phyloP scores from a whole-genome alignment of 202 grass and related monocot species.

The Digitaria exilis region DNA sequence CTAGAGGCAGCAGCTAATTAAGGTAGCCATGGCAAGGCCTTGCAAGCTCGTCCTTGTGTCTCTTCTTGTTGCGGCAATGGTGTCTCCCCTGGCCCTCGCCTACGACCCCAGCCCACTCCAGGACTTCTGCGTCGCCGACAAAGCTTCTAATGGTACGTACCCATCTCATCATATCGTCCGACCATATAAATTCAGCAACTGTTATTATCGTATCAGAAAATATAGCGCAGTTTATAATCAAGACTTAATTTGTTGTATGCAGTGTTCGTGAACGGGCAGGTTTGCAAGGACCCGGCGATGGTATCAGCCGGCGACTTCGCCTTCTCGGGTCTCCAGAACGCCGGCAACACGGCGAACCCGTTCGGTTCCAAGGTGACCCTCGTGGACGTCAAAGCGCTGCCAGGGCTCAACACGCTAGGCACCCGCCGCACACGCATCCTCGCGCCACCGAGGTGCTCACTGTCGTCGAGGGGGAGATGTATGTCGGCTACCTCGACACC shows the following conservation, averaged over 20 bases:
- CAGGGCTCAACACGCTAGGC: too few relatives aligned
- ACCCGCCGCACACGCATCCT: too few relatives aligned
- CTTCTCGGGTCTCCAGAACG: conserved; percentile 29
- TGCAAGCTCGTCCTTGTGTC: neutral
- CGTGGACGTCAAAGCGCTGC: conserved; percentile 49
- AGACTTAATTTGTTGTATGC: too few relatives aligned
- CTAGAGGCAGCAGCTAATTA: too few relatives aligned
- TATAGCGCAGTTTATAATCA: too few relatives aligned
- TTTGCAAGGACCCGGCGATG: conserved; percentile 51
- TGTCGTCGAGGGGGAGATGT: too few relatives aligned
- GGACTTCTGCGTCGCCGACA: conserved; percentile 54
- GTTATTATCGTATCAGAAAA: too few relatives aligned
- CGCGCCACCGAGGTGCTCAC: too few relatives aligned
- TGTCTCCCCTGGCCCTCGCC: conserved; percentile 8
- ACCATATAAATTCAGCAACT: too few relatives aligned
- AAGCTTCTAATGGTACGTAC: neutral
- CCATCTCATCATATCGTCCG: too few relatives aligned
- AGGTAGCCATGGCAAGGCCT: neutral
- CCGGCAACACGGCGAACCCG: conserved; percentile 47
- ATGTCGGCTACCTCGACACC: too few relatives aligned
- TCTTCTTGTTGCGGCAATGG: conserved; percentile 30
- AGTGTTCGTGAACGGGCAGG: too few relatives aligned
- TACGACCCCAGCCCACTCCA: conserved; percentile 63
- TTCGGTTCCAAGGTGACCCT: conserved; percentile 44
- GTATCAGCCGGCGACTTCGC: conserved; percentile 36